These are phyloP conservation scores for Oryza longistaminata DNA, from an alignment of 176 grass and related monocot genomes.

Conservation along the genomic window DNA sequence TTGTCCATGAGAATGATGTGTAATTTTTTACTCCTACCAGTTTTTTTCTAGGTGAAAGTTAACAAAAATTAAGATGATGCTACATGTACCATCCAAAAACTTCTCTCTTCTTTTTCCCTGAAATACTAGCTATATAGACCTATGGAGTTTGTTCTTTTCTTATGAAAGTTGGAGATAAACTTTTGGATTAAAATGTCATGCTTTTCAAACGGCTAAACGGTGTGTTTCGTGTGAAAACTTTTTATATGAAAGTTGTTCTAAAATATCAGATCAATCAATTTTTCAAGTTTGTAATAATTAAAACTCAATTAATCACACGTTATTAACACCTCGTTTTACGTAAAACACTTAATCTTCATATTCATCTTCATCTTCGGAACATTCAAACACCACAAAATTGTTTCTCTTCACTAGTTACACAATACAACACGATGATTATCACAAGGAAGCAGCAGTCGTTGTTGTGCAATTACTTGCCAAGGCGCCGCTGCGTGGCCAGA, in stretches of 20 bases:
- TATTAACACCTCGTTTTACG: no score
- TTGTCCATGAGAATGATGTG: not conserved
- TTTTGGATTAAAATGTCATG: no score
- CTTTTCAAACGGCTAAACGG: no score
- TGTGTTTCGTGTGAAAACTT: no score
- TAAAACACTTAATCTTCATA: no score
- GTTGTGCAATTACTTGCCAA: not conserved
- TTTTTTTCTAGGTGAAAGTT: not conserved
- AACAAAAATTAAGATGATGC: not conserved
- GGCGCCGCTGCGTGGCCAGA: conserved; percentile 30
- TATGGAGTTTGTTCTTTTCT: not conserved
- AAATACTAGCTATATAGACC: not conserved
- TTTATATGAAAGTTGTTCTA: no score
- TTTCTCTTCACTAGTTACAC: not conserved
- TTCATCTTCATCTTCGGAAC: no score
- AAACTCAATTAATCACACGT: no score
- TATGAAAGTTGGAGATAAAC: no score
- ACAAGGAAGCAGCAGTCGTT: not conserved
- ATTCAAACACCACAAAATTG: no score
- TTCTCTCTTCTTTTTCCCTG: not conserved
- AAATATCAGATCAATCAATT: no score
- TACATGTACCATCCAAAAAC: not conserved
- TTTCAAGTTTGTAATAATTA: no score
- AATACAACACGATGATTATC: not conserved
- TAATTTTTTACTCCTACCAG: not conserved